Evolutionary conservation across 1,139 yeast genomes (phyloP), one percentile per base, ranked within the genome.

Genomic region (Geotrichum carabidarum): DNA sequence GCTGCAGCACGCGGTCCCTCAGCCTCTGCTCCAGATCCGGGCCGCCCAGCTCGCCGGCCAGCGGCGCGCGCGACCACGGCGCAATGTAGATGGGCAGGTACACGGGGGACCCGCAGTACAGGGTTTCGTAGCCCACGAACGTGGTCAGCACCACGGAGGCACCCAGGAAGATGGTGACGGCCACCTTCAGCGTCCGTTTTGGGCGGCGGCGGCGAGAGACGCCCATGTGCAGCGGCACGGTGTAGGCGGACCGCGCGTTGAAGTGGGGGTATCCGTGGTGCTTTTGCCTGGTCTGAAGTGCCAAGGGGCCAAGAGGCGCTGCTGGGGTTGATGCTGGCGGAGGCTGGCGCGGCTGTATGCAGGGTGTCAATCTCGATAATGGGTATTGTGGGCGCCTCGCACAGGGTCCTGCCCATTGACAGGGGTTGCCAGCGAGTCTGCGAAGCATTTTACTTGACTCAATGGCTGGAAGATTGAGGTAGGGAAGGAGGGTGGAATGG

Each of bases 1-100:
- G 51, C 15, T 27, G 22, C 22, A 12, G 5, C 34, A 27, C 44
- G 14, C n/a, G 22, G 17, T 27, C 15, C 11, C 32, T 8, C 8
- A 42, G 31, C 18, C 17, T 40, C 14, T 17, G 12, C 15, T 42
- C 34, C 15, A 8, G 44, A 8, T 22, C 31, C 7, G 12, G 22
- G 44, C 36, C 17, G n/a, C 36, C 46, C 35, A 43, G 15, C 27
- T 43, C 46, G 15, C 46, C 46, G 9, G 17, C n/a, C 17, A 43
- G 14, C 8, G 46, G 36, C 18, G 8, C 12, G 2, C 46, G 35
- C 7, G 46, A 43, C 46, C 46, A 30, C 11, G 11, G 36, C 35
- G 30, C 35, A 12, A 43, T 14, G 14, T 43, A 43, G 8, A 43
- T 11, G 12, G 46, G 46, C 12, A 43, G 9, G 12, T 31, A 30